phyloP scores from a whole-genome alignment of 1,284 basidiomycete species.

The Ceratobasidium sp. region DNA sequence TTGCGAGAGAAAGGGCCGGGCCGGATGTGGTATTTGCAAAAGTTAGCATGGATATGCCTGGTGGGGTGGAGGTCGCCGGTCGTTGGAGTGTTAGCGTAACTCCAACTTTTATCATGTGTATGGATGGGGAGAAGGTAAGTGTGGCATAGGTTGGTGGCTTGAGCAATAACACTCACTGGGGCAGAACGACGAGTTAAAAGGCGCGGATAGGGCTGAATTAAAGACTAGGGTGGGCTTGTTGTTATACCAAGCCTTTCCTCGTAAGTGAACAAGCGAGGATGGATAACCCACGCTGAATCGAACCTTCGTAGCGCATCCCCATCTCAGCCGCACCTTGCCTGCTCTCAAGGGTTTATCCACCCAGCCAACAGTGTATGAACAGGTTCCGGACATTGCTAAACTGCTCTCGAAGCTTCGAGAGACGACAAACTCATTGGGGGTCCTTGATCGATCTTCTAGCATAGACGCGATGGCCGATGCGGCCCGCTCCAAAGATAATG shows the following conservation, averaged over 20 bases:
- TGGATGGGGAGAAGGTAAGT: constrained; percentile 72
- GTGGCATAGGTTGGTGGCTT: not conserved
- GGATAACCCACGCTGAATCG: not conserved
- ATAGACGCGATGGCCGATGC: not conserved
- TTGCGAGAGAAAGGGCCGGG: constrained; percentile 55
- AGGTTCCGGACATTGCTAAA: constrained; percentile 53
- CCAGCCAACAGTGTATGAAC: constrained; percentile 76
- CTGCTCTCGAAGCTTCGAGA: constrained; percentile 6
- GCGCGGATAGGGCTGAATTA: constrained; percentile 70
- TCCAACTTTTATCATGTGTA: constrained; percentile 86
- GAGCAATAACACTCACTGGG: not conserved
- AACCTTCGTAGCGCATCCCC: constrained; percentile 70
- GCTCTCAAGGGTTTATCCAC: constrained; percentile 69
- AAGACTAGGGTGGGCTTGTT: constrained; percentile 73
- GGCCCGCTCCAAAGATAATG: not conserved
- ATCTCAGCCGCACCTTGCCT: constrained; percentile 66
- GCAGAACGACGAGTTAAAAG: constrained; percentile 77
- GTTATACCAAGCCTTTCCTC: constrained; percentile 75
- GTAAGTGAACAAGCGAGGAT: constrained; percentile 54
- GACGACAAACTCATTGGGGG: not conserved
- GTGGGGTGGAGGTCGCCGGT: constrained; percentile 64
- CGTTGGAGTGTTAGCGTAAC: constrained; percentile 77
- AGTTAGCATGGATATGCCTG: constrained; percentile 75
- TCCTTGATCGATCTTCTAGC: not conserved
- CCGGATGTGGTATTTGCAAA: constrained; percentile 73